Percentiles rank a stretch among this genome's conserved stretches.
phyloP scores from a whole-genome alignment of 441 rosid species.

The Euphorbia celastroides region DNA sequence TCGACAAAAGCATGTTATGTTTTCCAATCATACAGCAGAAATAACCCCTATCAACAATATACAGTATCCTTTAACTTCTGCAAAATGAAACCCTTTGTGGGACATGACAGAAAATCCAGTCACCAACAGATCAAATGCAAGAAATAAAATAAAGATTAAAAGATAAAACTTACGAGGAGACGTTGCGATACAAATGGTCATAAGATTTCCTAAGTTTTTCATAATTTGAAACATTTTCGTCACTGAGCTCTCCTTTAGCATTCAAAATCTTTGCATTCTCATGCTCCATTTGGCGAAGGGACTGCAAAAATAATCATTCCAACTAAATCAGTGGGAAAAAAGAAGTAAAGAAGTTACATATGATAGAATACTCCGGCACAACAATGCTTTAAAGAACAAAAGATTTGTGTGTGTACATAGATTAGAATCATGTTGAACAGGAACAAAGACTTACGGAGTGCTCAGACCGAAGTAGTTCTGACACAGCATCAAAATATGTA shows the following conservation, averaged over 20 bases:
- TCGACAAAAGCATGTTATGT: neutral
- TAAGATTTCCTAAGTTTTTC: slow-evolving; percentile 97
- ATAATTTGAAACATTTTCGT: slow-evolving; percentile 81
- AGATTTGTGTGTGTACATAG: neutral
- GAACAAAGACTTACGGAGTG: slow-evolving; percentile 36
- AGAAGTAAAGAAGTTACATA: neutral
- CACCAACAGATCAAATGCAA: slow-evolving; percentile 16
- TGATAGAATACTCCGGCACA: neutral
- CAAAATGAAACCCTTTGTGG: neutral
- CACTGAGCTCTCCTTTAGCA: slow-evolving; percentile 98
- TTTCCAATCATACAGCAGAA: neutral
- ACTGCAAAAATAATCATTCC: slow-evolving; percentile 31
- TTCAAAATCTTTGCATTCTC: slow-evolving; percentile 89
- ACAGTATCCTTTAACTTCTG: neutral
- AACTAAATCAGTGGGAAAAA: neutral
- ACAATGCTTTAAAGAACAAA: neutral
- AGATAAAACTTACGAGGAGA: slow-evolving; percentile 77
- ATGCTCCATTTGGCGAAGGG: slow-evolving; percentile 95
- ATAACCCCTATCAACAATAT: neutral
- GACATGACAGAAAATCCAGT: neutral
- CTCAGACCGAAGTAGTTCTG: slow-evolving; percentile 54
- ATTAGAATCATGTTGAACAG: neutral
- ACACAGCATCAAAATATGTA: slow-evolving; percentile 69
- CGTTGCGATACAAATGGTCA: slow-evolving; percentile 85
- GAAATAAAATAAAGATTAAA: slow-evolving; percentile 20